phyloP scores from a whole-genome alignment of 768 basidiomycete genomes.

The Termitomyces sp. region DNA sequence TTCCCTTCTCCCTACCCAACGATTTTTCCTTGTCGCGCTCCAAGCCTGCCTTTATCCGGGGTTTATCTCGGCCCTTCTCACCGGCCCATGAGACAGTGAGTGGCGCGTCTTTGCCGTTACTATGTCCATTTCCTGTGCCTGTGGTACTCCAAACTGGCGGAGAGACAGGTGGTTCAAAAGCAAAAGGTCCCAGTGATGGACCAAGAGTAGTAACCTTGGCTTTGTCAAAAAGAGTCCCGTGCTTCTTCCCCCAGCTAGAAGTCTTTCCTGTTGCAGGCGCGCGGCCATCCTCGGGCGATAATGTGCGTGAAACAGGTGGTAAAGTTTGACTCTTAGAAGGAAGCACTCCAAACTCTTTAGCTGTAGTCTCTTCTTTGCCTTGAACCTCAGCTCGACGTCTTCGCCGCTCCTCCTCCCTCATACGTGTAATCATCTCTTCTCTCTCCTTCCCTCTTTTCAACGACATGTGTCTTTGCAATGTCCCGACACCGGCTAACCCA shows the following conservation, averaged over 20 bases:
- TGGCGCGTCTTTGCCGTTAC: conserved; percentile 19
- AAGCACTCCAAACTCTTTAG: conserved; percentile 28
- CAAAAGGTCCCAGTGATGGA: conserved; percentile 57
- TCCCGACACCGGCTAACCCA: conserved; percentile 45
- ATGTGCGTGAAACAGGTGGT: background rate
- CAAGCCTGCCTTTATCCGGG: conserved; percentile 13
- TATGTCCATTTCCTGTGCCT: conserved; percentile 25
- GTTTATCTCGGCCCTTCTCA: conserved; percentile 16
- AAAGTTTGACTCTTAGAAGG: conserved; percentile 25
- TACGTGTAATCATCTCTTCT: conserved; percentile 28
- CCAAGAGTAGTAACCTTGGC: conserved; percentile 33
- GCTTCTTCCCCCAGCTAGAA: conserved; percentile 59
- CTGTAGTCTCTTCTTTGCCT: conserved; percentile 18
- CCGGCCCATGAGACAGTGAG: conserved; percentile 22
- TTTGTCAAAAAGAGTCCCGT: conserved; percentile 37
- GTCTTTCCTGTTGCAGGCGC: conserved; percentile 41
- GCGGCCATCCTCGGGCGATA: conserved; percentile 13
- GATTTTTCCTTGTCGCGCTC: conserved; percentile 30
- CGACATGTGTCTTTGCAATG: conserved; percentile 39
- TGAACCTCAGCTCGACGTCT: conserved; percentile 16
- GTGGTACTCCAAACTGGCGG: conserved; percentile 40
- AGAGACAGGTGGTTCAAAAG: conserved; percentile 68
- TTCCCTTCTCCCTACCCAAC: conserved; percentile 28
- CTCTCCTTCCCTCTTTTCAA: conserved; percentile 39
- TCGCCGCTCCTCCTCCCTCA: conserved; percentile 21